Evolutionary conservation across 2,329 filamentous ascomycete genomes (phyloP).

Genomic region (Daldinia sp.): DNA sequence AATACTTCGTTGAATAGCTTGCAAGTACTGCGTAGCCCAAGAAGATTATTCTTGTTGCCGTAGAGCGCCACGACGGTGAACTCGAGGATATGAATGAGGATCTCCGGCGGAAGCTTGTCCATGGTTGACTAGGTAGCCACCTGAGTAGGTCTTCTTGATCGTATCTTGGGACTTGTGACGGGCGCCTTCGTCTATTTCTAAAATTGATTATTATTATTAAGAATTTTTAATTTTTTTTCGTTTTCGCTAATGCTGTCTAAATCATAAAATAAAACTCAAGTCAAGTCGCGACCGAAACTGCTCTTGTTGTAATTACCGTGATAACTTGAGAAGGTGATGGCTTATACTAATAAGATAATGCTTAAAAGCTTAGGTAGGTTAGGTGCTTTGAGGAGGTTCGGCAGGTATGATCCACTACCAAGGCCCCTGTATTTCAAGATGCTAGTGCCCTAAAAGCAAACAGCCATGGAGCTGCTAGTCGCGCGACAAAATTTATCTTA

Average conservation of each 20-base stretch:
- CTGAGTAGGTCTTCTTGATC: background rate
- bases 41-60: slow-evolving; percentile 55
- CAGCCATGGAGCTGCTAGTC: background rate
- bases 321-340: too few relatives aligned
- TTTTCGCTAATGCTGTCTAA: too few relatives aligned
- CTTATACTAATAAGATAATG: too few relatives aligned
- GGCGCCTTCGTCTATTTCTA: background rate
- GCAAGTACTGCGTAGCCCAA: slow-evolving; percentile 59
- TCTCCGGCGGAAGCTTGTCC: slow-evolving; percentile 58
- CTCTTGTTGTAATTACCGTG: background rate
- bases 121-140: slow-evolving; percentile 46
- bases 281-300: background rate
- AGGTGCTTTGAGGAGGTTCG: background rate
- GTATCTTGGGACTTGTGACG: background rate
- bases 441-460: background rate
- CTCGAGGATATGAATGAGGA: slow-evolving; percentile 56
- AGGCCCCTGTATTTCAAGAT: background rate
- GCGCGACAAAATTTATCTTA: background rate
- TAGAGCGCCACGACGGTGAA: slow-evolving; percentile 51
- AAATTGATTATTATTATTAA: too few relatives aligned
- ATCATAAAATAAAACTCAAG: background rate
- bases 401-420: background rate
- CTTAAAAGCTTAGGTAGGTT: background rate
- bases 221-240: too few relatives aligned
- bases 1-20: slow-evolving; percentile 57